Evolutionary conservation across 495 filamentous ascomycete species (phyloP).

Genomic region (Letharia lupina): DNA sequence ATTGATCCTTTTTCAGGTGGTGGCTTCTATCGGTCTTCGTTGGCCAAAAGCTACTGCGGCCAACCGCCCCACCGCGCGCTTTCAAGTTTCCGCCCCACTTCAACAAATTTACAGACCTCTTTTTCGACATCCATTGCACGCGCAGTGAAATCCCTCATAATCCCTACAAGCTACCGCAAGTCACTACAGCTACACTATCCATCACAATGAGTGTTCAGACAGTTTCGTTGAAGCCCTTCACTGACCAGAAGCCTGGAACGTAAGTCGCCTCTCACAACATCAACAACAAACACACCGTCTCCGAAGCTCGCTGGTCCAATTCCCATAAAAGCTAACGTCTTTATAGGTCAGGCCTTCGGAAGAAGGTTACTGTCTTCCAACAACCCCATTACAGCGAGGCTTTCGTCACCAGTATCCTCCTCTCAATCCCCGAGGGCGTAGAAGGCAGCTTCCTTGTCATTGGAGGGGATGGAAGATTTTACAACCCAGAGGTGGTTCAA

Average conservation of each 20-base stretch:
- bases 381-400: slow-evolving; percentile 90
- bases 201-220: slow-evolving; percentile 62
- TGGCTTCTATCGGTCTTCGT: slow-evolving; percentile 6
- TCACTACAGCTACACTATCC: background rate
- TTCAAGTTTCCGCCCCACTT: slow-evolving; percentile 5
- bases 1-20: background rate
- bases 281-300: slow-evolving; percentile 22
- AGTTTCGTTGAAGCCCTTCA: slow-evolving; percentile 68
- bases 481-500: slow-evolving; percentile 92
- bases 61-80: slow-evolving; percentile 1
- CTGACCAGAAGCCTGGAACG: slow-evolving; percentile 99
- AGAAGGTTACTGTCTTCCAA: slow-evolving; percentile 98
- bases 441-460: slow-evolving; percentile 87
- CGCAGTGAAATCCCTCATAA: background rate
- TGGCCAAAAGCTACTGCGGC: slow-evolving; percentile 1
- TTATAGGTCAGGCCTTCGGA: slow-evolving; percentile 85
- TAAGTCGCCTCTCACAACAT: slow-evolving; percentile 44
- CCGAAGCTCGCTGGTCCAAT: slow-evolving; percentile 24
- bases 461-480: slow-evolving; percentile 94
- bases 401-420: slow-evolving; percentile 85
- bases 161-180: background rate
- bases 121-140: background rate
- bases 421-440: slow-evolving; percentile 91
- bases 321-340: slow-evolving; percentile 9
- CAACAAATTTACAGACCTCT: background rate